Conservation (phyloP, 257 asterid species). For the Solanum etuberosum region DNA sequence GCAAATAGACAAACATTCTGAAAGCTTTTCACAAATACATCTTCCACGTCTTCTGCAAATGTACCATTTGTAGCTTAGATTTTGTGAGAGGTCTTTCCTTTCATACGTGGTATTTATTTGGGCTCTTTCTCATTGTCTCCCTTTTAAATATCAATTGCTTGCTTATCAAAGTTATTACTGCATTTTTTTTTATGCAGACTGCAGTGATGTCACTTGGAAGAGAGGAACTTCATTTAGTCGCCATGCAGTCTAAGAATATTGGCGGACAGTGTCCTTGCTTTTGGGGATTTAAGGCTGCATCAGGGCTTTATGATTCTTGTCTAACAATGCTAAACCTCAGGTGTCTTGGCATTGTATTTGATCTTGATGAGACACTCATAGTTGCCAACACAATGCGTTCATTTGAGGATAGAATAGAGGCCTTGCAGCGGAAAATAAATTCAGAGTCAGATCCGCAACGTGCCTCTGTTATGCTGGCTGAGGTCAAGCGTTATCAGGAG, state of each 20-base stretch:
- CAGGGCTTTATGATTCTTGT: slow-evolving; percentile 71
- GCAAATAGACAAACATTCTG: neutral
- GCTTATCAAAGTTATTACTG: neutral
- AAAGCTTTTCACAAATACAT: neutral
- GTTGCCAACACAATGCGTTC: slow-evolving; percentile 97
- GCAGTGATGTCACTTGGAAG: slow-evolving; percentile 70
- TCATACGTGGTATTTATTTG: neutral
- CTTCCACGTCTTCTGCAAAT: neutral
- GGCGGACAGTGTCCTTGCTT: slow-evolving; percentile 64
- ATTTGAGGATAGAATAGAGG: slow-evolving; percentile 87
- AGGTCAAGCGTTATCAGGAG: slow-evolving; percentile 84
- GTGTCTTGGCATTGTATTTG: slow-evolving; percentile 95
- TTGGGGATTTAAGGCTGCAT: slow-evolving; percentile 77
- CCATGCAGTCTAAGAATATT: slow-evolving; percentile 72
- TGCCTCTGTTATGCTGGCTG: slow-evolving; percentile 62
- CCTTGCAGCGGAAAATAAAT: slow-evolving; percentile 66
- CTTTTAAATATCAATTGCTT: neutral
- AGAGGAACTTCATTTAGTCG: slow-evolving; percentile 82
- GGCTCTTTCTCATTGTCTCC: neutral
- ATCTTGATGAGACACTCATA: slow-evolving; percentile 95
- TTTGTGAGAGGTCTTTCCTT: neutral
- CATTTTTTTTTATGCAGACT: slow-evolving; percentile 34
- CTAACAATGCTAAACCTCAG: slow-evolving; percentile 87
- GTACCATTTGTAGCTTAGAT: neutral
- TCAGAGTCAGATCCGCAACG: slow-evolving; percentile 82